Conservation (phyloP, 306 rosid genomes). For the Abrus precatorius region DNA sequence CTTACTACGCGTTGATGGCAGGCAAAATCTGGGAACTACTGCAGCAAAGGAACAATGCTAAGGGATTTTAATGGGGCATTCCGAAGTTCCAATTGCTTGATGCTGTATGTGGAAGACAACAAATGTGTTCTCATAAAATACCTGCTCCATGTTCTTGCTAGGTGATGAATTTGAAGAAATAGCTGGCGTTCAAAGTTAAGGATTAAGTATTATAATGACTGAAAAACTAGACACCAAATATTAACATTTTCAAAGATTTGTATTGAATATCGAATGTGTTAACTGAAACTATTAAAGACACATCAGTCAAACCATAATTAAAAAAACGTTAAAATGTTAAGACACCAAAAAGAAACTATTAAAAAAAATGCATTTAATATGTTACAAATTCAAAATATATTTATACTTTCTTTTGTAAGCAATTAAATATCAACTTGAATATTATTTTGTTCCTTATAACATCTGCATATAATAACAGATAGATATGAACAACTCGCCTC, state of each 20-base stretch:
- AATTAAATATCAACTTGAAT: not conserved
- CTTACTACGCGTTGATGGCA: not conserved
- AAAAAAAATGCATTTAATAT: not conserved
- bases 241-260: not conserved
- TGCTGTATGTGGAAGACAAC: not conserved
- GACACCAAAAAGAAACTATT: not conserved
- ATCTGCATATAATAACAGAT: not conserved
- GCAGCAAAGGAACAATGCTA: not conserved
- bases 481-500: too few relatives aligned
- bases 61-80: not conserved
- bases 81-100: not conserved
- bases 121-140: not conserved
- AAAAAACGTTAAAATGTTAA: not conserved
- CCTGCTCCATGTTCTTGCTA: not conserved
- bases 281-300: not conserved
- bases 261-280: not conserved
- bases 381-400: not conserved
- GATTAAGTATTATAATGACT: not conserved
- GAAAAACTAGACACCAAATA: not conserved
- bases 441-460: not conserved
- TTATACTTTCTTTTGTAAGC: not conserved
- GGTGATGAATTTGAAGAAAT: not conserved
- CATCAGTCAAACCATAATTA: not conserved
- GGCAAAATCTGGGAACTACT: conserved; percentile 2
- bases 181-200: not conserved